Evolutionary conservation across 352 stramenopile genomes (phyloP).

Genomic region (Blastocystis sp.): DNA sequence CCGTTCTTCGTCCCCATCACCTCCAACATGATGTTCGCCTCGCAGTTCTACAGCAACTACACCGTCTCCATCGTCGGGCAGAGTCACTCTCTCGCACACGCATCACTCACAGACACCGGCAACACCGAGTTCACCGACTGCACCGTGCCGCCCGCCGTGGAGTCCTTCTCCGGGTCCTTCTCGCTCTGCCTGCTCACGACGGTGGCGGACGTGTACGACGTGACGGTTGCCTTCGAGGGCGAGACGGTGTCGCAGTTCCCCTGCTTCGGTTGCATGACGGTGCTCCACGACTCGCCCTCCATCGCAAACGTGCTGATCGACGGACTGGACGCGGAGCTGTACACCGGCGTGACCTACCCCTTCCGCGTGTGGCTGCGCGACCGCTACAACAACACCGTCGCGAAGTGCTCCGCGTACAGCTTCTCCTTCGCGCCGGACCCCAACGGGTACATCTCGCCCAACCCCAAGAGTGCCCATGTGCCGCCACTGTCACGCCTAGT

Average conservation of each 20-base stretch:
- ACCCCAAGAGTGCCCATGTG: background rate
- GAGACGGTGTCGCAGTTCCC: background rate
- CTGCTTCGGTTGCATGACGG: conserved; percentile 26
- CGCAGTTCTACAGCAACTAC: background rate
- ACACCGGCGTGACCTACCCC: background rate
- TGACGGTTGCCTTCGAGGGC: background rate
- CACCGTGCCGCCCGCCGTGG: background rate
- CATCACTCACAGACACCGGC: background rate
- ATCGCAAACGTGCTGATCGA: background rate
- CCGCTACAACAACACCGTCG: conserved; percentile 11
- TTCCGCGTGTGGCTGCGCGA: conserved; percentile 20
- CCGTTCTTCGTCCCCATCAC: background rate
- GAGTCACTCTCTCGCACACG: background rate
- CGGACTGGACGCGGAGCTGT: background rate
- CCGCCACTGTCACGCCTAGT: background rate
- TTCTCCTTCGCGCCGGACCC: conserved; percentile 5
- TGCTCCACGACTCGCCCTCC: background rate
- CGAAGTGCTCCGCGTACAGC: background rate
- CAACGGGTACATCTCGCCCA: background rate
- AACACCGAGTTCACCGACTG: background rate
- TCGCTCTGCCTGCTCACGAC: background rate
- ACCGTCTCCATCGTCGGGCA: background rate
- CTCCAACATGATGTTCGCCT: background rate
- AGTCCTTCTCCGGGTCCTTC: background rate
- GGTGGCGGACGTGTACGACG: conserved; percentile 23